Percentiles rank a stretch among this genome's conserved stretches.
phyloP scores from a whole-genome alignment of 2,329 filamentous ascomycete genomes.

The Botryotinia globosa region DNA sequence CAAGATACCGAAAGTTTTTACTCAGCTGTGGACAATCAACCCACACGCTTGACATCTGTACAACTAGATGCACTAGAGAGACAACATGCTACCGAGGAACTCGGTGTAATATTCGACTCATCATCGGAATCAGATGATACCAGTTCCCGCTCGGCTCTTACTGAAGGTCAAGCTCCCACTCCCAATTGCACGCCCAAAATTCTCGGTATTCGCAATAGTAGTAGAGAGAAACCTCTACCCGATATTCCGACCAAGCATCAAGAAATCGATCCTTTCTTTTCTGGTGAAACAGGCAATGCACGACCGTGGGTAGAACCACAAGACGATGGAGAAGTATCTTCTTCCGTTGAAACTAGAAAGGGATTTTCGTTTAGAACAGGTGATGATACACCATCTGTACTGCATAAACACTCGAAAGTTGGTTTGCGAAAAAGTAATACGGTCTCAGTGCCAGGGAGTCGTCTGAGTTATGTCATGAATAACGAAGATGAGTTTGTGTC shows the following conservation, averaged over 20 bases:
- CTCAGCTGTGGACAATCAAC: neutral
- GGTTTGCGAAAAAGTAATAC: neutral
- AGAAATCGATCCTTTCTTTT: neutral
- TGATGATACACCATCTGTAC: slow-evolving; percentile 26
- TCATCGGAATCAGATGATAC: slow-evolving; percentile 25
- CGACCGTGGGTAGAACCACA: slow-evolving; percentile 4
- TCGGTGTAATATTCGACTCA: slow-evolving; percentile 25
- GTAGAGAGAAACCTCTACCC: slow-evolving; percentile 27
- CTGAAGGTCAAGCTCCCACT: neutral
- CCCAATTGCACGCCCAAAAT: neutral
- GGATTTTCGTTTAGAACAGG: slow-evolving; percentile 33
- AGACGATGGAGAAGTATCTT: neutral
- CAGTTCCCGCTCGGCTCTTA: slow-evolving; percentile 13
- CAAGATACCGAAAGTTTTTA: slow-evolving; percentile 7
- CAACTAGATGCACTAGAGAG: slow-evolving; percentile 23
- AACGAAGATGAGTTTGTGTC: slow-evolving; percentile 14
- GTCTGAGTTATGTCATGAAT: slow-evolving; percentile 9
- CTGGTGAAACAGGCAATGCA: neutral
- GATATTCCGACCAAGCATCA: slow-evolving; percentile 11
- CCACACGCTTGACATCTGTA: slow-evolving; percentile 9
- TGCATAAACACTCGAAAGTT: neutral
- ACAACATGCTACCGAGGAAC: slow-evolving; percentile 21
- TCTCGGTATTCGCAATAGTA: neutral
- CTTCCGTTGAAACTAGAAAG: slow-evolving; percentile 14
- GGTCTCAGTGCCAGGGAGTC: neutral